Base-by-base conservation (phyloP, 2,329 filamentous ascomycete species). In the Ilyonectria destructans region DNA sequence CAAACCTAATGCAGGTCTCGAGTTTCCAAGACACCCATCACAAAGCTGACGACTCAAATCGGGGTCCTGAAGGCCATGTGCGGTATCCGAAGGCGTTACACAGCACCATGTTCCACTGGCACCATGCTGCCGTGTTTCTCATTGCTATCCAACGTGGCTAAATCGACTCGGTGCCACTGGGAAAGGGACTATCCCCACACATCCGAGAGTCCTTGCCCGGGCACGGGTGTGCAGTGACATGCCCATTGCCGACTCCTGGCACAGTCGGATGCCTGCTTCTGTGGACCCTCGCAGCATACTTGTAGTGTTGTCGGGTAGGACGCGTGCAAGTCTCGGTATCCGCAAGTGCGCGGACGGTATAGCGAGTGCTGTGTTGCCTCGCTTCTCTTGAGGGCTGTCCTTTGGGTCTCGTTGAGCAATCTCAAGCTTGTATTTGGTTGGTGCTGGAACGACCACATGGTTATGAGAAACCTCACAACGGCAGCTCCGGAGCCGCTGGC, bases 1-100 rank as follows among this genome's bases (percentile, higher is more conserved):
- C 35, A 68, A 58, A 23, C 58, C 58, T 56, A 58, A 65, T 33
- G 52, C 29, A 46, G 37, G 64, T 45, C 35, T 58, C 37, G 26
- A 66, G 45, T 52, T 49, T 35, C 46, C 21, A 45, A 43, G 58
- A 58, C 45, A 46, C 46, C 58, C 29, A 37, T 54, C 35, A 58
- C 58, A 52, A 55, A 35, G 58, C 51, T 26, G 29, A 9, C 55
- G 37, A 40, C 52, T 62, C 21, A 55, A 31, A 54, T 48, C 46
- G 37, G 37, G 52, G 33, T n/a, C 45, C 55, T 65, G 26, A 19
- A 45, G 31, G 33, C 55, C 46, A 21, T 33, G 57, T 57, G 56
- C 56, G 40, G 64, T 19, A 48, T 54, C 54, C 52, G 37, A 40
- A 33, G 19, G 37, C 40, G 21, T 46, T 29, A 62, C 35, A 17